Base-by-base conservation (phyloP, 257 asterid species). In the Haberlea rhodopensis region DNA sequence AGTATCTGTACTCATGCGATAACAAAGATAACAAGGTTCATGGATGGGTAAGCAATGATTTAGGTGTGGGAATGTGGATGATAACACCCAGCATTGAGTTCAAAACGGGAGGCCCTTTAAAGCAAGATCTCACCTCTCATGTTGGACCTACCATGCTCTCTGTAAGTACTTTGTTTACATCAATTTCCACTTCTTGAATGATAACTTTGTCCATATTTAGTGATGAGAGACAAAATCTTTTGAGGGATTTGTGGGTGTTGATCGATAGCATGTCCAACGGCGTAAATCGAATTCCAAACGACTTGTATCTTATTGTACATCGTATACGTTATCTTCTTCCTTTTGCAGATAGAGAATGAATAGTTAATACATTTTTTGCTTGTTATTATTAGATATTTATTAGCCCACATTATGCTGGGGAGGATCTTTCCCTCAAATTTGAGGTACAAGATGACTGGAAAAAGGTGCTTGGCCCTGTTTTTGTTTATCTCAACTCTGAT, bases 351-450 rank as follows among this genome's bases (percentile, higher is more conserved):
- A n/a, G n/a, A n/a, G n/a, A n/a, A n/a, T n/a, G n/a, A n/a, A n/a
- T n/a, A n/a, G n/a, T n/a, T n/a, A n/a, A n/a, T n/a, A n/a, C n/a
- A n/a, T n/a, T n/a, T n/a, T n/a, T n/a, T n/a, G n/a, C n/a, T n/a
- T n/a, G n/a, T n/a, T n/a, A n/a, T n/a, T n/a, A n/a, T n/a, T n/a
- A 88, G 96, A 75, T 84, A 86, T 85, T 88, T 73, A 73, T 58
- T 11, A 88, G 89, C 75, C 68, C 69, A 4, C 96, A 85, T 77
- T 88, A 88, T 9, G 84, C 80, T 4, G 91, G 96, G 58, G 75
- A 78, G 29, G 86, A 73, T 26, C 62, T 86, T 24, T 71, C 80
- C 4, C 31, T 82, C 60, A 72, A 72, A 64, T 79, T 88, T 27
- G 31, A 57, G 60, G 21, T 29, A 0, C 80, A 73, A 25, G 89